These are phyloP conservation scores for Boeremia exigua DNA, from an alignment of 2,329 filamentous ascomycete genomes.

Conservation along the genomic window DNA sequence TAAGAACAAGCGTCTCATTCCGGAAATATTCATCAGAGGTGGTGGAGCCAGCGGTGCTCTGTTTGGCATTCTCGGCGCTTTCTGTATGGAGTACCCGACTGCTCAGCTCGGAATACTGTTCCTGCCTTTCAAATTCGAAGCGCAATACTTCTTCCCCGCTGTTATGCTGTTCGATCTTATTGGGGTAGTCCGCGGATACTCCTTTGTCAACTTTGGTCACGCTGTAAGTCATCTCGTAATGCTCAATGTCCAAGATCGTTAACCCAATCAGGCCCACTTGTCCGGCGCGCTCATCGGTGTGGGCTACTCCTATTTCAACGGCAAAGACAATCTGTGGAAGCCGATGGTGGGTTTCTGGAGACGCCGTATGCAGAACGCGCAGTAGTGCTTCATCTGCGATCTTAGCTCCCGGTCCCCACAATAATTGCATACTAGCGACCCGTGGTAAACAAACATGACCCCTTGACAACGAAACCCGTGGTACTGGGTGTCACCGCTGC, in stretches of 20 bases:
- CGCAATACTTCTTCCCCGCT: conserved; percentile 37
- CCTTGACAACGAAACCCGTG: background rate
- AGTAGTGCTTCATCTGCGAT: background rate
- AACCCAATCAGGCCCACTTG: conserved; percentile 41
- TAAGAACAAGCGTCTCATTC: conserved; percentile 23
- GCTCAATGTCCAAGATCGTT: conserved; percentile 6
- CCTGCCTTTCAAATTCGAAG: conserved; percentile 39
- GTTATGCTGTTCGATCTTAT: conserved; percentile 45
- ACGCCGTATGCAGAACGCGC: conserved; percentile 22
- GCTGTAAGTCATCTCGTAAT: conserved; percentile 33
- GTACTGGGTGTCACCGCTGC: background rate
- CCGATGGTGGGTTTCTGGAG: conserved; percentile 42
- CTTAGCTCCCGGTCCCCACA: background rate
- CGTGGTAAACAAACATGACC: background rate
- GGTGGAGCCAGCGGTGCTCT: conserved; percentile 46
- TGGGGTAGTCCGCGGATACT: conserved; percentile 39
- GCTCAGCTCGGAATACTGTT: conserved; percentile 41
- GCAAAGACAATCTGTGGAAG: conserved; percentile 43
- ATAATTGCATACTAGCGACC: conserved; percentile 4
- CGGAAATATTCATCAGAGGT: conserved; percentile 33
- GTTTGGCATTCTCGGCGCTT: conserved; percentile 38
- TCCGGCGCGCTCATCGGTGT: conserved; percentile 38
- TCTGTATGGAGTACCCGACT: conserved; percentile 42
- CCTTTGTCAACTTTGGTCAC: conserved; percentile 40
- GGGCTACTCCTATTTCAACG: conserved; percentile 43